Base-by-base conservation (phyloP, 306 rosid species). In the Lathyrus oleraceus region DNA sequence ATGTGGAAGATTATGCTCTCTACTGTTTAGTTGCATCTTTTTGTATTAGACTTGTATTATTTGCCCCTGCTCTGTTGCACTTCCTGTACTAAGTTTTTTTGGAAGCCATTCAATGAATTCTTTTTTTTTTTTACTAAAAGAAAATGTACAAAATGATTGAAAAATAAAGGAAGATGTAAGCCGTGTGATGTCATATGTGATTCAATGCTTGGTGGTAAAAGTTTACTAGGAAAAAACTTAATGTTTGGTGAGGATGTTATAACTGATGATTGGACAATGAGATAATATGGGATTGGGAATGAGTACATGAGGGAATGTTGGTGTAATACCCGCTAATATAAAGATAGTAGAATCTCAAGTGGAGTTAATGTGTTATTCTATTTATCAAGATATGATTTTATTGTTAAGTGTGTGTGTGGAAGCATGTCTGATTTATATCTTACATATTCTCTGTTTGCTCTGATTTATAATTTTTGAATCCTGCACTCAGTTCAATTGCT, bases 381-480 rank as follows among this genome's bases (percentile, higher is more conserved):
- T 49, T 0, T 8, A 19, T 49, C n/a, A 49, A 16, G 23, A 8
- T 49, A 49, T 19, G 23, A 3, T 25, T 27, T 51, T 35, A 15
- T 43, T 61, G 43, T 63, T 54, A 47, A 69, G 38, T 57, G 32
- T 20, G 27, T 23, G 28, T 25, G 40, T 39, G 52, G 13, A 77
- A 70, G 35, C 49, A 43, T 21, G 44, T 54, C 54, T 21, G 44
- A 15, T 64, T 70, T 52, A 44, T 40, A 51, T 69, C 30, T 51
- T 35, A 5, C 23, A 17, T 52, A 0, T 43, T 28, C n/a, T 5
- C 15, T 70, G 72, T 40, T 62, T 62, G 13, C 19, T 54, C 28
- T 69, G 42, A 61, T 69, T 27, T 76, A 61, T 61, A 56, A 57
- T 12, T 52, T 19, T 76, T 61, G 59, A 38, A 76, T 10, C 49